phyloP scores from a whole-genome alignment of 306 rosid species.

The Gastrolobium villosum region DNA sequence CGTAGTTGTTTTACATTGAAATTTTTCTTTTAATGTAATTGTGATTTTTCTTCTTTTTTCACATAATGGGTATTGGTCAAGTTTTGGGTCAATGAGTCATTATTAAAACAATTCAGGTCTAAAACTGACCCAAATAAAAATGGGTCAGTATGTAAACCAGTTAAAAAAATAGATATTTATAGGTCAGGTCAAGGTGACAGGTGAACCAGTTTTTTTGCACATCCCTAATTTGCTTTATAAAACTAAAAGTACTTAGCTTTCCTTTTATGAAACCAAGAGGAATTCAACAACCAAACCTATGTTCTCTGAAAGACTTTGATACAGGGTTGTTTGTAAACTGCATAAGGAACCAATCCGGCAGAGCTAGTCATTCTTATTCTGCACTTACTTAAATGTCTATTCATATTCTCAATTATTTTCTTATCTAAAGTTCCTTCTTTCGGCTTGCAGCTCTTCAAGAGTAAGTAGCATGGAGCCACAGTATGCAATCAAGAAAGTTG shows the following conservation, averaged over 20 bases:
- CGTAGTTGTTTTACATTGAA: too few species aligned
- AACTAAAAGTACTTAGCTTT: neutral
- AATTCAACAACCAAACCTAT: neutral
- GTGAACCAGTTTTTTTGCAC: too few species aligned
- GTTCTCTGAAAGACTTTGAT: conserved; percentile 3
- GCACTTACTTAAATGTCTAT: neutral
- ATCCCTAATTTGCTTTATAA: neutral
- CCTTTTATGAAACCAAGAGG: neutral
- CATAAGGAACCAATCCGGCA: neutral
- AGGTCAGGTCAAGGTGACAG: too few species aligned
- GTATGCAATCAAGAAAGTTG: conserved; percentile 66
- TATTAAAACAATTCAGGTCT: too few species aligned
- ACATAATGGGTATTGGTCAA: too few species aligned
- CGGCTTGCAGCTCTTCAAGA: too few species aligned
- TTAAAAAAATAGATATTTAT: too few species aligned
- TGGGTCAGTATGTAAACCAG: too few species aligned
- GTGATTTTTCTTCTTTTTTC: too few species aligned
- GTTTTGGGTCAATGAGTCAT: too few species aligned
- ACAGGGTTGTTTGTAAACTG: neutral
- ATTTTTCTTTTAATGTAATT: too few species aligned
- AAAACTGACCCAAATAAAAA: too few species aligned
- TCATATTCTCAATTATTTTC: neutral
- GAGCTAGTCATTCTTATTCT: neutral
- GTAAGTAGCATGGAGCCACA: conserved; percentile 54
- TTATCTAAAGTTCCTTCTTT: neutral